Base-by-base conservation (phyloP, 768 basidiomycete genomes). In the Podaxis rugospora region DNA sequence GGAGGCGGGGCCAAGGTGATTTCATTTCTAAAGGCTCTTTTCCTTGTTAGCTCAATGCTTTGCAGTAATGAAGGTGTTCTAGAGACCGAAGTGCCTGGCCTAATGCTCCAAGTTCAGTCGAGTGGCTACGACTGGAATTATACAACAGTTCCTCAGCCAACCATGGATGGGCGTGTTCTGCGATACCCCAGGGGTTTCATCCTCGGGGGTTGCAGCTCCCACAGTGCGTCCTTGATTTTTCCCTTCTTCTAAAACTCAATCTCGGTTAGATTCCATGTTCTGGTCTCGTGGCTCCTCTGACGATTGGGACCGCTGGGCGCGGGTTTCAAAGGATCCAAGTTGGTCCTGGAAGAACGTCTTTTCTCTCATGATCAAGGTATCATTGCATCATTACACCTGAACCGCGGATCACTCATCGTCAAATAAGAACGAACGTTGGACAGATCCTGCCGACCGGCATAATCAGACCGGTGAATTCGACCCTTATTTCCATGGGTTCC, bases 1-100 rank as follows among this genome's bases (percentile, higher is more conserved):
- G 3, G 85, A 87, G 67, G 80, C 83, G 0, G 85, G 85, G 1
- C 68, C 72, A 60, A 87, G 83, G 87, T 85, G 50, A 5, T n/a
- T 61, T 16, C 6, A 23, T 25, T 11, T 21, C 23, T 9, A 44
- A 16, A 44, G 4, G 42, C 5, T 11, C 9, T 14, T 11, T 23
- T 49, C 3, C 9, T 25, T 11, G 21, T 40, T 11, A 21, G 37
- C 28, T 35, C n/a, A 35, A 11, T 35, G 2, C 10, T 16, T 5
- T 57, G 21, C 35, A 44, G 64, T 44, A 42, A 64, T 51, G 64
- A 62, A 40, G 61, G 57, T 25, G 61, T 56, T 46, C 49, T 62
- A 4, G 47, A 36, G 40, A 10, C 49, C 0, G 35, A 64, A 21
- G 64, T 62, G 11, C 64, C 64, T 16, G 57, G 61, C 2, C 52